A percentile compares a stretch with the other conserved stretches of the same genome.
Conservation (phyloP, 2,329 filamentous ascomycete genomes). For the Calonectria pauciramosa region DNA sequence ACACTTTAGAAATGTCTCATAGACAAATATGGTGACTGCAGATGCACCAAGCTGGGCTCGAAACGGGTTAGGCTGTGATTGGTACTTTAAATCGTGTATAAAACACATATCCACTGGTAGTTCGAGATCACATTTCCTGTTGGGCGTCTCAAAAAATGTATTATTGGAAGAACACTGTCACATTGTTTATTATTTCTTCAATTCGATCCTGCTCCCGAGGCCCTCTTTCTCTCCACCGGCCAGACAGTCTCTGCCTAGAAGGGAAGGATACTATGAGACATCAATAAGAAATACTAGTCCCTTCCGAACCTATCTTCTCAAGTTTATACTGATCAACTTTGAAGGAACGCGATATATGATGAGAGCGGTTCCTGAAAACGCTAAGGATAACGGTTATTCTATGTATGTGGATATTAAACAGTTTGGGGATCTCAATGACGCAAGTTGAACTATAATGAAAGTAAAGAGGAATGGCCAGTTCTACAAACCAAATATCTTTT, state of each 20-base stretch:
- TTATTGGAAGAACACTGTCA: background rate
- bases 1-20: background rate
- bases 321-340: background rate
- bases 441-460: background rate
- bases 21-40: background rate
- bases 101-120: background rate
- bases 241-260: background rate
- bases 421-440: background rate
- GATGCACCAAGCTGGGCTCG: background rate
- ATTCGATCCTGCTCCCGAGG: background rate
- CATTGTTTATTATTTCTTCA: background rate
- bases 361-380: background rate
- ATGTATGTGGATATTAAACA: background rate
- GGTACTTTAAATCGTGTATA: background rate
- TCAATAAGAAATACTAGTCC: background rate
- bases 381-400: background rate
- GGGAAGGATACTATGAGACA: background rate
- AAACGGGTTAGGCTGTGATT: background rate
- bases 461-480: background rate
- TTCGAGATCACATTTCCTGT: background rate
- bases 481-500: background rate
- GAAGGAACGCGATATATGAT: background rate
- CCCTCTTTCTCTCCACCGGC: background rate
- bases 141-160: background rate
- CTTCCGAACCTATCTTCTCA: background rate